These are phyloP conservation scores for Croton laevigatus DNA, from an alignment of 441 rosid species.

Conservation along the genomic window DNA sequence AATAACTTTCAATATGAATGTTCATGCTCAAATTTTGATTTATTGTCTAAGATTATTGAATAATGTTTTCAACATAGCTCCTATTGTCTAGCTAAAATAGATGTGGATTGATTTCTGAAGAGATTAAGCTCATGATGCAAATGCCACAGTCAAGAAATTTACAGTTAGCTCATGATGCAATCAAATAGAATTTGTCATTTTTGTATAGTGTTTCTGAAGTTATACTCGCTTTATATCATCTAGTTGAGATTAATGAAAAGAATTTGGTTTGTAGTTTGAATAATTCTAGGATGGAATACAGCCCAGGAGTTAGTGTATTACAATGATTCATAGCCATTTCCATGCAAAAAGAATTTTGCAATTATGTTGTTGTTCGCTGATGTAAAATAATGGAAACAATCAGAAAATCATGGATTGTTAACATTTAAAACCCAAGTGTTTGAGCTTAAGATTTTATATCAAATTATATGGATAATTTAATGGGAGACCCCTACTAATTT, in stretches of 20 bases:
- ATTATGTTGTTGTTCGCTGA: no score
- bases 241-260: neutral
- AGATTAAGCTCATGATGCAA: neutral
- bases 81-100: neutral
- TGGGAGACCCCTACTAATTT: neutral
- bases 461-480: neutral
- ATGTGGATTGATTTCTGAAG: no score
- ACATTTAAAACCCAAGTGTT: neutral
- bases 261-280: neutral
- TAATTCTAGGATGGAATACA: neutral
- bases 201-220: neutral
- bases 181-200: neutral
- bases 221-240: neutral
- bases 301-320: neutral
- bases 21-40: no score
- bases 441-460: neutral
- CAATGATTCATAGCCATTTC: neutral
- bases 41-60: no score
- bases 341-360: neutral
- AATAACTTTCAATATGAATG: no score
- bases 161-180: neutral
- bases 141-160: constrained; percentile 8
- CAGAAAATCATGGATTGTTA: no score
- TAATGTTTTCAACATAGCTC: no score
- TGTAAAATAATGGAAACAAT: no score